Evolutionary conservation across 495 filamentous ascomycete species (phyloP).

Genomic region (Aspergillus mulundensis): DNA sequence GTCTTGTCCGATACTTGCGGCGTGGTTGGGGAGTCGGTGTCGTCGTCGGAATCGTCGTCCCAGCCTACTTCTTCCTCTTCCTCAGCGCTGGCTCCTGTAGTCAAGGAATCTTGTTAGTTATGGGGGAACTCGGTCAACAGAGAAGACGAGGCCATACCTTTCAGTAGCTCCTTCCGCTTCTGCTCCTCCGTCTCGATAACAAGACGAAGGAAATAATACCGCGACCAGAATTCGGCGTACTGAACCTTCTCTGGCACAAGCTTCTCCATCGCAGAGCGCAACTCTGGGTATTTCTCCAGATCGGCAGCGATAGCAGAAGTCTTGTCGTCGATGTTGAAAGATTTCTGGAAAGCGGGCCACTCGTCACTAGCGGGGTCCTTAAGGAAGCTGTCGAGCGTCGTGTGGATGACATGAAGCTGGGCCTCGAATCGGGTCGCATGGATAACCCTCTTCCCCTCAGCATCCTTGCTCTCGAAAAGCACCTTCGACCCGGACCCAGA

Average conservation of each 20-base stretch:
- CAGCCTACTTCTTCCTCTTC: slow-evolving; percentile 78
- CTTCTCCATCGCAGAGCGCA: slow-evolving; percentile 90
- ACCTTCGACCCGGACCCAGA: slow-evolving; percentile 40
- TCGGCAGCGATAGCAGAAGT: slow-evolving; percentile 81
- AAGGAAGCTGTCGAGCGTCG: slow-evolving; percentile 75
- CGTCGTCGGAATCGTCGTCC: slow-evolving; percentile 75
- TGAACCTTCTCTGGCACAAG: slow-evolving; percentile 85
- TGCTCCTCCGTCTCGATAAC: slow-evolving; percentile 95
- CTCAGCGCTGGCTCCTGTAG: slow-evolving; percentile 52
- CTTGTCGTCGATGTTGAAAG: slow-evolving; percentile 77
- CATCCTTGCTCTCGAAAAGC: slow-evolving; percentile 88
- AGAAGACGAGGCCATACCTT: slow-evolving; percentile 56
- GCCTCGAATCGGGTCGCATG: slow-evolving; percentile 94
- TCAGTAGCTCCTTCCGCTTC: slow-evolving; percentile 82
- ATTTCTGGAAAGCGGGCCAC: slow-evolving; percentile 68
- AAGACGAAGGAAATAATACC: slow-evolving; percentile 93
- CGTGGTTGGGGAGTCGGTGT: slow-evolving; percentile 51
- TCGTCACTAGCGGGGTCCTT: slow-evolving; percentile 73
- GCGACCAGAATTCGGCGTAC: slow-evolving; percentile 86
- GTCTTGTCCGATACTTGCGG: slow-evolving; percentile 31
- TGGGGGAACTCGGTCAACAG: not conserved
- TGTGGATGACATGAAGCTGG: slow-evolving; percentile 92
- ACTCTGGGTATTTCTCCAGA: slow-evolving; percentile 81
- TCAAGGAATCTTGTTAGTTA: not conserved
- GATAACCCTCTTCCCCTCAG: slow-evolving; percentile 82